These are phyloP conservation scores for Rhodosporidiobolus odoratus DNA, from an alignment of 768 basidiomycete genomes.

Conservation along the genomic window DNA sequence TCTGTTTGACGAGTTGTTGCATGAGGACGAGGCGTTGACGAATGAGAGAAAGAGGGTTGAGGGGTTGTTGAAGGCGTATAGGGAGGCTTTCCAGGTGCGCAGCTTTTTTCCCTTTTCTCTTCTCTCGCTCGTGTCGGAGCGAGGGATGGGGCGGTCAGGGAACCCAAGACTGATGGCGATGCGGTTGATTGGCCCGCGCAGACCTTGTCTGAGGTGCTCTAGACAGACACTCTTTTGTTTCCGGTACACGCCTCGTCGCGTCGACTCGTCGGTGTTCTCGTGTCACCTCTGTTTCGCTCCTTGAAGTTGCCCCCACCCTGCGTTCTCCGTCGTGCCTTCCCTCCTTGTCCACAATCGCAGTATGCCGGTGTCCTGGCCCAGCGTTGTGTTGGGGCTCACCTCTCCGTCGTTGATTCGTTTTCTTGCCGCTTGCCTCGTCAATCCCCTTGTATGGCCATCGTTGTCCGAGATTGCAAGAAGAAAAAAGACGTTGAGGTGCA, in stretches of 20 bases:
- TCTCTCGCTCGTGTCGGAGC: too few relatives aligned
- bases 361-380: background rate
- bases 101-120: too few relatives aligned
- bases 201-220: slow-evolving; percentile 34
- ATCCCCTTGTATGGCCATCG: too few relatives aligned
- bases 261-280: background rate
- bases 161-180: too few relatives aligned
- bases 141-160: too few relatives aligned
- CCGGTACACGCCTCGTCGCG: background rate
- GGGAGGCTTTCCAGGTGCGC: slow-evolving; percentile 50
- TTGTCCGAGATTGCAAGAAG: too few relatives aligned
- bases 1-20: slow-evolving; percentile 78
- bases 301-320: background rate
- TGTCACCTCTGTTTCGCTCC: background rate
- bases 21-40: slow-evolving; percentile 92
- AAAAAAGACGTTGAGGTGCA: too few relatives aligned
- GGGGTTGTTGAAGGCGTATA: slow-evolving; percentile 90
- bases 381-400: too few relatives aligned
- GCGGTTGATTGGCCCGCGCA: background rate
- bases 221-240: background rate
- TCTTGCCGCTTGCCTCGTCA: background rate
- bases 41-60: slow-evolving; percentile 90
- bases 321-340: background rate
- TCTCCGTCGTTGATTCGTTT: background rate
- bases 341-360: too few relatives aligned